phyloP scores from a whole-genome alignment of 1,284 basidiomycete genomes.

The Boletellus sp. region DNA sequence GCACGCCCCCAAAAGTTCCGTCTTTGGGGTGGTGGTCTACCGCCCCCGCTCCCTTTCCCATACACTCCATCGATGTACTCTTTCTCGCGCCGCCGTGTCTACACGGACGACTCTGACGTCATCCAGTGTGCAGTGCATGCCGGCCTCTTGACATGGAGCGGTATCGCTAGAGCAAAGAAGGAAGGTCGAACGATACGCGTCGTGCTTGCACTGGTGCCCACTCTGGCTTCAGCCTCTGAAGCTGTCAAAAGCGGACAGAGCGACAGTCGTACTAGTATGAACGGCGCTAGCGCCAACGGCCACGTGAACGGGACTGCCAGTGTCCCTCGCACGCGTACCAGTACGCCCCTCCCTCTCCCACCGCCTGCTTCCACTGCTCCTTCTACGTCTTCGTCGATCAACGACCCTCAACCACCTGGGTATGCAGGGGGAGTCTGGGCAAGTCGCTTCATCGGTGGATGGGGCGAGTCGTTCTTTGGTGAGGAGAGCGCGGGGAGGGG shows the following conservation, averaged over 20 bases:
- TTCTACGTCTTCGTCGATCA: slow-evolving; percentile 22
- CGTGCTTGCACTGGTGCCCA: slow-evolving; percentile 40
- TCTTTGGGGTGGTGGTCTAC: slow-evolving; percentile 66
- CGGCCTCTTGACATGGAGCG: slow-evolving; percentile 60
- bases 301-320: slow-evolving; percentile 30
- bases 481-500: slow-evolving; percentile 24
- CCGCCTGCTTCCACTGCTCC: slow-evolving; percentile 18
- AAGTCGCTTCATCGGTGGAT: slow-evolving; percentile 49
- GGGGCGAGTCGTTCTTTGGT: slow-evolving; percentile 40
- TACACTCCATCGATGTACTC: slow-evolving; percentile 24
- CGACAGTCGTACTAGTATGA: slow-evolving; percentile 12
- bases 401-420: slow-evolving; percentile 22
- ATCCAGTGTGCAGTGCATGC: slow-evolving; percentile 73
- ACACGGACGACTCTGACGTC: slow-evolving; percentile 73
- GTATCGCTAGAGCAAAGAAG: slow-evolving; percentile 45
- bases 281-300: slow-evolving; percentile 21
- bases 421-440: slow-evolving; percentile 43
- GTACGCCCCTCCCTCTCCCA: slow-evolving; percentile 29
- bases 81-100: slow-evolving; percentile 43
- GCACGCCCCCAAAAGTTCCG: slow-evolving; percentile 46
- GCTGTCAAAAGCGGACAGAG: slow-evolving; percentile 22
- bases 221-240: slow-evolving; percentile 31
- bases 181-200: slow-evolving; percentile 54
- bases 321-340: slow-evolving; percentile 30
- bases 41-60: slow-evolving; percentile 38